These are phyloP conservation scores for Eucalyptus urophylla DNA, from an alignment of 345 rosid species.

Conservation along the genomic window DNA sequence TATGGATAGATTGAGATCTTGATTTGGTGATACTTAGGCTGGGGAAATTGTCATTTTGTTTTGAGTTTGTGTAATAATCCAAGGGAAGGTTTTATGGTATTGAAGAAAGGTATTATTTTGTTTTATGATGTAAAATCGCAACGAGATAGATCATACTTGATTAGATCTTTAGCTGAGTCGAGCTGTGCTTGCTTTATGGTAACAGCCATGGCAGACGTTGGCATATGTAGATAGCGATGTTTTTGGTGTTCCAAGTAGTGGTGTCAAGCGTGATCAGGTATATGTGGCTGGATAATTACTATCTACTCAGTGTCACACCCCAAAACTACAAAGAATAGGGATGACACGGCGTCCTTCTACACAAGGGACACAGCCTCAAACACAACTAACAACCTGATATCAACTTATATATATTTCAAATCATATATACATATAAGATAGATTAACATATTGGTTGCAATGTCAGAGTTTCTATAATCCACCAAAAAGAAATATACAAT, in stretches of 20 bases:
- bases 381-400: too few species aligned
- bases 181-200: not conserved
- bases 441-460: too few species aligned
- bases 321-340: too few species aligned
- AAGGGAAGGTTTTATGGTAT: not conserved
- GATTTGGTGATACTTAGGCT: not conserved
- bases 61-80: not conserved
- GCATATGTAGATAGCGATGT: conserved; percentile 72
- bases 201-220: conserved; percentile 67
- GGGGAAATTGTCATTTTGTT: not conserved
- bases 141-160: not conserved
- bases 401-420: too few species aligned
- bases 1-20: not conserved
- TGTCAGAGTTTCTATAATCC: too few species aligned
- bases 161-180: not conserved
- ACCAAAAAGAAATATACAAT: too few species aligned
- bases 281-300: not conserved
- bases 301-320: not conserved
- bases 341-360: too few species aligned
- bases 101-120: not conserved
- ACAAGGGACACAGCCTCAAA: too few species aligned
- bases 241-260: conserved; percentile 60
- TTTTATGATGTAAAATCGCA: not conserved
- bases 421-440: too few species aligned
- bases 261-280: conserved; percentile 80